These are phyloP conservation scores for Boehmeria nivea DNA, from an alignment of 306 rosid species.

Conservation along the genomic window DNA sequence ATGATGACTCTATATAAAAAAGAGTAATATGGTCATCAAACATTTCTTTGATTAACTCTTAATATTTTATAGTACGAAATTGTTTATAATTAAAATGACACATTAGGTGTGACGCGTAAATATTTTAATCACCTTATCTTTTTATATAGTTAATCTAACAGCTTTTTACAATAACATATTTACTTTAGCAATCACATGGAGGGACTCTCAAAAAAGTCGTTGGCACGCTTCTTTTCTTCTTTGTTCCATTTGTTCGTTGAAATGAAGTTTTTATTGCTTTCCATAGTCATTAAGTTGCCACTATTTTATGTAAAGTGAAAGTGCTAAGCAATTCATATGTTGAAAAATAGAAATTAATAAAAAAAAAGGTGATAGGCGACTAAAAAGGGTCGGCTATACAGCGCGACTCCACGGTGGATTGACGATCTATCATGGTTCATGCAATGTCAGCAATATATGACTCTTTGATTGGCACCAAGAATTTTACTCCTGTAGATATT, in stretches of 20 bases:
- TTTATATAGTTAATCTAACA: too few species aligned
- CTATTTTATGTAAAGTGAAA: conserved; percentile 1
- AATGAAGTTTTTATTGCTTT: background rate
- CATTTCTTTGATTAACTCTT: background rate
- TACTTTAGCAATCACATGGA: conserved; percentile 29
- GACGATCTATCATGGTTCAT: background rate
- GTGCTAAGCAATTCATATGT: conserved; percentile 4
- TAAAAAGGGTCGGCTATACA: conserved; percentile 37
- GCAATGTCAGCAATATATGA: conserved; percentile 6
- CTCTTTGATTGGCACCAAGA: background rate
- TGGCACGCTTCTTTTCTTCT: conserved; percentile 12
- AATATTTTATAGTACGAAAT: background rate
- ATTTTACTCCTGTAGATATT: too few species aligned
- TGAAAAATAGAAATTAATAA: background rate
- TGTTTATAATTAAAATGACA: background rate
- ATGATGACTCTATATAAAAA: background rate
- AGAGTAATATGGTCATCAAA: background rate
- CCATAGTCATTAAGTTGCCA: conserved; percentile 6
- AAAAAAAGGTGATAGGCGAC: conserved; percentile 24
- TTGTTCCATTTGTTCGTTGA: background rate
- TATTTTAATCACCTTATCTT: too few species aligned
- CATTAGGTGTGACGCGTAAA: background rate
- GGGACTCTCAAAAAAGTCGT: conserved; percentile 6
- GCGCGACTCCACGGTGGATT: conserved; percentile 14
- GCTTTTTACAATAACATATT: too few species aligned